Evolutionary conservation across 2,329 filamentous ascomycete genomes (phyloP), one percentile per base, ranked within the genome.

Genomic region (Nothopassalora personata): DNA sequence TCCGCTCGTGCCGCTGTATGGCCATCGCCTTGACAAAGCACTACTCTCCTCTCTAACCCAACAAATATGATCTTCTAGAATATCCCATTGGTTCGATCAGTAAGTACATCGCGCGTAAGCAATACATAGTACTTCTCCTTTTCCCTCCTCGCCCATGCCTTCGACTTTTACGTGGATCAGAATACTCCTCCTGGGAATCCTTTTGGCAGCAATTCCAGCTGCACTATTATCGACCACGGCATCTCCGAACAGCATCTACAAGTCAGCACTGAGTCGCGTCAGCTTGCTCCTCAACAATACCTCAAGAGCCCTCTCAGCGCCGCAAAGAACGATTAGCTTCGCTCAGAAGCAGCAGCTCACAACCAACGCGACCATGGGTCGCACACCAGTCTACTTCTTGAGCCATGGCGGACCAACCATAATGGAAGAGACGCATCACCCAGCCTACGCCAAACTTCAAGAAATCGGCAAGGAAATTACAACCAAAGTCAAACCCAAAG

Each of bases 381-480:
- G 68, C 36, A 82, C 78, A 10, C 81, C 80, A 10, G 73, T 82
- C 53, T 83, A 82, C 63, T 83, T 83, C 64, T 68, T 83, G 31
- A 78, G 78, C 57, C 71, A 73, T 55, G 71, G 67, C 13, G 60
- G 64, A 36, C 59, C 59, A 28, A 55, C 54, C 64, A 80, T 89
- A 36, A 87, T 89, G 79, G 87, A 86, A 68, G 79, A 89, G n/a
- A 82, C 77, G 4, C 71, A 83, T 0, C 88, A 91, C 68, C 85
- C 86, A 1, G 88, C 84, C 9, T 89, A 87, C 67, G 70, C 77
- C 4, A 77, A 86, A 56, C 81, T 91, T 4, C 81, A 86, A 65
- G 71, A 78, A 27, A 85, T 90, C 54, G 88, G 88, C 46, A 78
- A 73, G 7, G 87, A 91, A 67, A 90, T 91, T 69, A 90, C 86